Conservation (phyloP, 2,329 filamentous ascomycete species). For the Emmonsiellopsis sp. region DNA sequence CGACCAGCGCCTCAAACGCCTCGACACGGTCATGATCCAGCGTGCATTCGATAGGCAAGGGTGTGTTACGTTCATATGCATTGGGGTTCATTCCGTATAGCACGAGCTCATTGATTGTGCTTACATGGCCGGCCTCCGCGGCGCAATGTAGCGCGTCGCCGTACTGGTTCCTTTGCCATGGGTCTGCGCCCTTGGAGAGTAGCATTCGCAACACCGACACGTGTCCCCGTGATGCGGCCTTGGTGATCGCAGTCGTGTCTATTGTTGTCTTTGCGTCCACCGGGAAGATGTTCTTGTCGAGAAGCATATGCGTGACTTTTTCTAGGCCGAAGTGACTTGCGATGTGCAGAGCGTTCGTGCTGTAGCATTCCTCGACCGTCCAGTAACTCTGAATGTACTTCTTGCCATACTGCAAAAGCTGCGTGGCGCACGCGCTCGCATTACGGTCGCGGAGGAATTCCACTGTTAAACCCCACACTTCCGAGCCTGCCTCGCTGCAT, state of each 20-base stretch:
- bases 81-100: not conserved
- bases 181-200: not conserved
- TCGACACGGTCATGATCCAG: not conserved
- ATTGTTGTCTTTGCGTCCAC: not conserved
- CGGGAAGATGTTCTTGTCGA: not conserved
- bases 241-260: not conserved
- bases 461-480: not conserved
- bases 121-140: not conserved
- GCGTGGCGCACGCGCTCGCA: not conserved
- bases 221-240: not conserved
- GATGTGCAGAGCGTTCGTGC: not conserved
- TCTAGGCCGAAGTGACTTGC: conserved; percentile 2
- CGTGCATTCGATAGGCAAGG: not conserved
- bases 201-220: not conserved
- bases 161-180: not conserved
- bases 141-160: conserved; percentile 1
- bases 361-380: not conserved
- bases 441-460: not conserved
- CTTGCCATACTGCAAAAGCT: not conserved
- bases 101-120: not conserved
- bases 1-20: not conserved
- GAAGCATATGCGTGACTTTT: not conserved
- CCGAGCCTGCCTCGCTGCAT: not conserved
- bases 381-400: not conserved
- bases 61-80: not conserved